A percentile compares a stretch with the other conserved stretches of the same genome.
phyloP scores from a whole-genome alignment of 345 rosid species.

The Iberis pinnata region DNA sequence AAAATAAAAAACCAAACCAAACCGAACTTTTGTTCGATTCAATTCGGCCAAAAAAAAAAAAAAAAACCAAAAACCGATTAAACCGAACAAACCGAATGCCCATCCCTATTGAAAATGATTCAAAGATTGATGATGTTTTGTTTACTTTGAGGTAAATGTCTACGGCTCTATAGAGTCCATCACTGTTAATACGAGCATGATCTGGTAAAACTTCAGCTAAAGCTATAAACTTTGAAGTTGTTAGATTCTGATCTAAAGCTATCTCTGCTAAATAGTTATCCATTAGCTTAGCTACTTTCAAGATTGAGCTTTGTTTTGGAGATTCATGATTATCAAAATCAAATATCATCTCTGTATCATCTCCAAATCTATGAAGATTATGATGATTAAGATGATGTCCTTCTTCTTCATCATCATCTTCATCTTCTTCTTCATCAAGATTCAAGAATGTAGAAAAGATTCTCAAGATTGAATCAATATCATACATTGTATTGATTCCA shows the following conservation, averaged over 20 bases:
- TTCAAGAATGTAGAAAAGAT: constrained; percentile 82
- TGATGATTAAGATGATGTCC: constrained; percentile 60
- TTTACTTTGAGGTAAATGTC: constrained; percentile 86
- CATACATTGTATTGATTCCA: constrained; percentile 56
- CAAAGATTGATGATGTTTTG: constrained; percentile 5
- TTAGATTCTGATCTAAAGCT: constrained; percentile 68
- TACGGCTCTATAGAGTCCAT: constrained; percentile 85
- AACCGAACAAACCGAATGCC: too few species aligned
- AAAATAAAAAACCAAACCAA: too few species aligned
- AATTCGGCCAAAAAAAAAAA: too few species aligned
- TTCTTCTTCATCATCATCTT: constrained; percentile 73
- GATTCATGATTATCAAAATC: constrained; percentile 91
- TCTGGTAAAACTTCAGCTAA: constrained; percentile 86
- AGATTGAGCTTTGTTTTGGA: constrained; percentile 86
- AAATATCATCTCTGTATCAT: constrained; percentile 73
- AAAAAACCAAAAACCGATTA: too few species aligned
- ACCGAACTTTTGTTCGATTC: too few species aligned
- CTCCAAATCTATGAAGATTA: constrained; percentile 39
- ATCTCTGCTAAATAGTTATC: constrained; percentile 90
- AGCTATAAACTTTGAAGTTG: constrained; percentile 71
- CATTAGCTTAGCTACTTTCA: constrained; percentile 84
- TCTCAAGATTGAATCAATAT: constrained; percentile 74
- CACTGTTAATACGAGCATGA: constrained; percentile 83
- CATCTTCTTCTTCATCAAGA: constrained; percentile 67
- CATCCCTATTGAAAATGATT: neutral